Evolutionary conservation across 148 eudicot species (phyloP).

Genomic region (Nepenthes gracilis): DNA sequence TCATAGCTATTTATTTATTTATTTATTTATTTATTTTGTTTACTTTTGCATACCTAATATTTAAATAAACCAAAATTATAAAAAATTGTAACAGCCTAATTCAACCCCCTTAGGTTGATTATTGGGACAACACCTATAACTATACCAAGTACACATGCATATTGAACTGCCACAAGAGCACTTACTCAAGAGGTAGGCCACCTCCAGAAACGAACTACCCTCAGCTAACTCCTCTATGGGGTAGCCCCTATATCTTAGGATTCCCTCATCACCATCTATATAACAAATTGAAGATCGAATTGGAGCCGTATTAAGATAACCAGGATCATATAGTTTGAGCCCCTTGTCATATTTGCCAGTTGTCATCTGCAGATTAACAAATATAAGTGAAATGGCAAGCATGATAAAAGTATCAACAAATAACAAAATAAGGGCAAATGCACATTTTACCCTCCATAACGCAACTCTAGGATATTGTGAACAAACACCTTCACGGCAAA

Average conservation of each 20-base stretch:
- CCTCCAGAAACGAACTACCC: slow-evolving; percentile 87
- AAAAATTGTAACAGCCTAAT: too few relatives aligned
- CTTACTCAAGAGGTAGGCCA: slow-evolving; percentile 90
- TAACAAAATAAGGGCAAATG: neutral
- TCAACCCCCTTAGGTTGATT: too few relatives aligned
- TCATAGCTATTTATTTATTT: too few relatives aligned
- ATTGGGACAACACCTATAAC: neutral
- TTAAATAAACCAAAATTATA: too few relatives aligned
- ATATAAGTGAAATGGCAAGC: neutral
- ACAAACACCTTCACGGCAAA: too few relatives aligned
- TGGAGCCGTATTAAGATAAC: slow-evolving; percentile 97
- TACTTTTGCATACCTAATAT: too few relatives aligned
- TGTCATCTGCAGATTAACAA: slow-evolving; percentile 45
- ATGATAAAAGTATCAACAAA: neutral
- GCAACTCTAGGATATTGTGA: too few relatives aligned
- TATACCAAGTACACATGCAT: slow-evolving; percentile 1
- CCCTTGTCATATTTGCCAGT: slow-evolving; percentile 92
- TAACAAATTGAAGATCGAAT: slow-evolving; percentile 91
- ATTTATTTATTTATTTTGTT: too few relatives aligned
- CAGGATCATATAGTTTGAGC: slow-evolving; percentile 90
- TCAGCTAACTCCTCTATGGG: slow-evolving; percentile 97
- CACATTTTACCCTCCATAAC: too few relatives aligned
- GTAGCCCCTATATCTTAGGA: slow-evolving; percentile 89
- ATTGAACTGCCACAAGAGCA: slow-evolving; percentile 1
- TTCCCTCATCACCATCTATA: slow-evolving; percentile 98